Conservation (phyloP, 2,329 filamentous ascomycete genomes). For the Penicillium sp. region DNA sequence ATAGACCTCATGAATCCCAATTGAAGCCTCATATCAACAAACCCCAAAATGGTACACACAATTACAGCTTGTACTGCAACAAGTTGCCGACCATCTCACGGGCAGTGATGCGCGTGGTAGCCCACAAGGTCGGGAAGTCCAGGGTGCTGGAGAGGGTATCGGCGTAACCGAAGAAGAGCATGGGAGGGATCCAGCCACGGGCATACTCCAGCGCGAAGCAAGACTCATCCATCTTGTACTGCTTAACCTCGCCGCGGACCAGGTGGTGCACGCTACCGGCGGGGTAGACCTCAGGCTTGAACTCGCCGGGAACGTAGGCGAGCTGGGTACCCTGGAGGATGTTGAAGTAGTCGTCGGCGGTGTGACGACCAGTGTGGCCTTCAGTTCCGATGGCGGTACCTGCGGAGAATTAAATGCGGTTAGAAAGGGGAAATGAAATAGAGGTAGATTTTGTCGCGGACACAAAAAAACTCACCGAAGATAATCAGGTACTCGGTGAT, state of each 20-base stretch:
- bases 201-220: slow-evolving; percentile 43
- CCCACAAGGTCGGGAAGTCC: slow-evolving; percentile 81
- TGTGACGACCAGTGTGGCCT: slow-evolving; percentile 84
- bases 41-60: background rate
- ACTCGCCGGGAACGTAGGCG: slow-evolving; percentile 39
- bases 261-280: slow-evolving; percentile 41
- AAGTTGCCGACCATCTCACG: slow-evolving; percentile 74
- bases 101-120: slow-evolving; percentile 70
- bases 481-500: slow-evolving; percentile 89
- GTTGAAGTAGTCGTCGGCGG: slow-evolving; percentile 91
- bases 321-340: slow-evolving; percentile 59
- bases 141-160: slow-evolving; percentile 77
- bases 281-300: slow-evolving; percentile 40
- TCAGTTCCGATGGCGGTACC: slow-evolving; percentile 64
- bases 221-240: slow-evolving; percentile 57
- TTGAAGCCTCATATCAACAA: background rate
- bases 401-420: slow-evolving; percentile 8
- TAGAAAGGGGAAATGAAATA: background rate
- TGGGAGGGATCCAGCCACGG: slow-evolving; percentile 82
- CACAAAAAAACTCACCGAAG: slow-evolving; percentile 56
- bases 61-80: slow-evolving; percentile 66
- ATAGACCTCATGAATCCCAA: background rate
- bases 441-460: background rate
- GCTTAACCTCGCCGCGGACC: slow-evolving; percentile 66
- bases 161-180: slow-evolving; percentile 86